Evolutionary conservation across 768 basidiomycete genomes (phyloP).

Genomic region (Albatrellus ellisii): DNA sequence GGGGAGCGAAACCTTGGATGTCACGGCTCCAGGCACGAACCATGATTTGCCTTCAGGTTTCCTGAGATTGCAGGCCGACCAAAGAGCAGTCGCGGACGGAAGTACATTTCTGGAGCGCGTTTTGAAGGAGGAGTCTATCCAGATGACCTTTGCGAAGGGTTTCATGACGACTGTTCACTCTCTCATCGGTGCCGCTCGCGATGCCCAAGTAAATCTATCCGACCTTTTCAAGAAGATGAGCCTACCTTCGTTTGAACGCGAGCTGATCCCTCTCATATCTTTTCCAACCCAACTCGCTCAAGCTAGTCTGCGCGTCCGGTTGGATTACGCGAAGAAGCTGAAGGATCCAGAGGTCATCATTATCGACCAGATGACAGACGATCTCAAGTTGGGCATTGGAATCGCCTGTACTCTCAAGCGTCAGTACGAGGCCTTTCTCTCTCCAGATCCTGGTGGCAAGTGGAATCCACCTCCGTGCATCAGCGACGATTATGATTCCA

Average conservation of each 20-base stretch:
- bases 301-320: constrained; percentile 77
- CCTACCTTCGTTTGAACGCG: constrained; percentile 81
- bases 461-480: constrained; percentile 89
- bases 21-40: constrained; percentile 65
- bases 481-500: constrained; percentile 79
- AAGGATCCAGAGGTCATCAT: constrained; percentile 82
- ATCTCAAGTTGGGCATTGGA: constrained; percentile 81
- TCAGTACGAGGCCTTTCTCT: constrained; percentile 86
- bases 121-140: constrained; percentile 93
- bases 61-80: constrained; percentile 15
- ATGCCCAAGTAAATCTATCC: constrained; percentile 73
- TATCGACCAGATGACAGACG: constrained; percentile 89
- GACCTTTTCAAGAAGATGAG: constrained; percentile 75
- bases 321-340: constrained; percentile 80
- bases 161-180: constrained; percentile 79
- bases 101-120: constrained; percentile 89
- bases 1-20: constrained; percentile 81
- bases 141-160: constrained; percentile 86
- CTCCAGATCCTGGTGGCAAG: constrained; percentile 72
- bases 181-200: constrained; percentile 75
- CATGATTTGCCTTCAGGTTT: constrained; percentile 36
- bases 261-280: constrained; percentile 84
- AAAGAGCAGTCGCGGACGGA: constrained; percentile 44
- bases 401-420: constrained; percentile 91
- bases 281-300: constrained; percentile 94